Percentiles rank a stretch among this genome's conserved stretches.
Conservation (phyloP, 1,284 basidiomycete genomes). For the Entoloma clypeatum region DNA sequence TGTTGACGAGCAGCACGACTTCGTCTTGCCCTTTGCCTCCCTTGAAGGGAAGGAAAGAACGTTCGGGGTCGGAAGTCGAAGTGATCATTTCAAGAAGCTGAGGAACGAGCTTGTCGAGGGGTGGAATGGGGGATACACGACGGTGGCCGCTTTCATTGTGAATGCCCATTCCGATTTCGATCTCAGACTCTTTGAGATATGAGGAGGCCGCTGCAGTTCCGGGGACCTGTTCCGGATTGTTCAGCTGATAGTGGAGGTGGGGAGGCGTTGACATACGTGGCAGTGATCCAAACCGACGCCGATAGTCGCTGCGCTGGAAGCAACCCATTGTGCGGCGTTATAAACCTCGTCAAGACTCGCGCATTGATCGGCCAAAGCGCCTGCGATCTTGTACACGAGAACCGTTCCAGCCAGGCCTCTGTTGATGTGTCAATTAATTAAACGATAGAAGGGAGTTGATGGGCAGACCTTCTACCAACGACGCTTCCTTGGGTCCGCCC, state of each 20-base stretch:
- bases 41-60: slow-evolving; percentile 82
- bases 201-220: slow-evolving; percentile 66
- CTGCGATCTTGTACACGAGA: slow-evolving; percentile 90
- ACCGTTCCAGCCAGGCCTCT: slow-evolving; percentile 88
- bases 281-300: slow-evolving; percentile 92
- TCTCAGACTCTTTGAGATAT: slow-evolving; percentile 61
- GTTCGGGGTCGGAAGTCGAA: slow-evolving; percentile 73
- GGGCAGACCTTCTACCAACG: slow-evolving; percentile 67
- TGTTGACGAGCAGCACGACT: slow-evolving; percentile 73
- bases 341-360: slow-evolving; percentile 74
- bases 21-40: slow-evolving; percentile 56
- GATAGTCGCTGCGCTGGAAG: slow-evolving; percentile 71
- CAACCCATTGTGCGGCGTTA: slow-evolving; percentile 63
- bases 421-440: neutral
- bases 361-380: slow-evolving; percentile 75
- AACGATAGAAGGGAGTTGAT: neutral
- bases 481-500: slow-evolving; percentile 75
- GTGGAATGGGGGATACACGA: slow-evolving; percentile 68
- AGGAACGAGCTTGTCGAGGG: slow-evolving; percentile 66
- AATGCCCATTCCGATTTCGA: slow-evolving; percentile 88
- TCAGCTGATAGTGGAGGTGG: too few relatives aligned
- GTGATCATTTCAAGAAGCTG: slow-evolving; percentile 72
- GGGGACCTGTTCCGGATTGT: slow-evolving; percentile 54
- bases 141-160: slow-evolving; percentile 88
- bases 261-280: slow-evolving; percentile 55